These are phyloP conservation scores for Lyophyllum atratum DNA, from an alignment of 768 basidiomycete genomes.

Conservation along the genomic window DNA sequence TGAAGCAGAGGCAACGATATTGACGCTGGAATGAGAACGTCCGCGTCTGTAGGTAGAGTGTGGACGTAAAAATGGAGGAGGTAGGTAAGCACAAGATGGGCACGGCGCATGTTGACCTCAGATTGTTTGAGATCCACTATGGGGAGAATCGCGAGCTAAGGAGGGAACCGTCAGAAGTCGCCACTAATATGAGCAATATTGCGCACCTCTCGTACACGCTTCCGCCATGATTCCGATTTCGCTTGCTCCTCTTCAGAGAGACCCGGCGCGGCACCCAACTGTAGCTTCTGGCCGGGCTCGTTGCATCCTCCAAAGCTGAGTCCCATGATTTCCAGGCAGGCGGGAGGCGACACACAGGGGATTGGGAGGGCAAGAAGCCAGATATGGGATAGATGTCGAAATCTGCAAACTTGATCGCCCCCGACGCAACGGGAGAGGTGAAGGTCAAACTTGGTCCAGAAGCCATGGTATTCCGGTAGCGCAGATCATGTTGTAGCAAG, in stretches of 20 bases:
- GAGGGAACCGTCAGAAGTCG: background rate
- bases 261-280: slow-evolving; percentile 57
- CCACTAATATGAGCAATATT: slow-evolving; percentile 11
- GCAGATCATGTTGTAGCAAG: background rate
- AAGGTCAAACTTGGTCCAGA: background rate
- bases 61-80: slow-evolving; percentile 84
- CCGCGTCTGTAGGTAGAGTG: slow-evolving; percentile 47
- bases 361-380: slow-evolving; percentile 86
- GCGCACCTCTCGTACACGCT: slow-evolving; percentile 47
- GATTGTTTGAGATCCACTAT: slow-evolving; percentile 46
- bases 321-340: slow-evolving; percentile 76
- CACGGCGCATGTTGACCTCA: slow-evolving; percentile 66
- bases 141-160: slow-evolving; percentile 56
- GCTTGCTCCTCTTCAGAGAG: slow-evolving; percentile 40
- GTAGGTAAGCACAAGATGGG: slow-evolving; percentile 76
- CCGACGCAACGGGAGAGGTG: background rate
- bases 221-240: slow-evolving; percentile 55
- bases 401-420: slow-evolving; percentile 33
- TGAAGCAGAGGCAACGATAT: slow-evolving; percentile 79
- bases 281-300: slow-evolving; percentile 46
- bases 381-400: slow-evolving; percentile 92
- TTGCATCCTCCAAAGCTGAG: slow-evolving; percentile 50
- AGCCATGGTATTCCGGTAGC: background rate
- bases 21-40: slow-evolving; percentile 68
- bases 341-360: slow-evolving; percentile 67